Percentiles rank a stretch among this genome's conserved stretches.
Conservation (phyloP, 106 monocot species). For the Phalaenopsis aphrodite region DNA sequence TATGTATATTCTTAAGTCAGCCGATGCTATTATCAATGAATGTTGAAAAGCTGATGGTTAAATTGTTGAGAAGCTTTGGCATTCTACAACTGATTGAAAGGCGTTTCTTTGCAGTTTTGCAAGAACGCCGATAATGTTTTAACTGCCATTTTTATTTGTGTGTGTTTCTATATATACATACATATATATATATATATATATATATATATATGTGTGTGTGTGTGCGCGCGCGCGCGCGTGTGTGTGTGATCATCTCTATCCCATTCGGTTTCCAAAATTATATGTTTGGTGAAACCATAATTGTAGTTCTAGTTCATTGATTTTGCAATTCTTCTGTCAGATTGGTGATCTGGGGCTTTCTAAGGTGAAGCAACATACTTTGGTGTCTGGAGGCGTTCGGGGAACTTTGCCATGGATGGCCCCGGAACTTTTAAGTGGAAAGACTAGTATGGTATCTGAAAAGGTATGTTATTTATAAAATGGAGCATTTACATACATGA, state of each 20-base stretch:
- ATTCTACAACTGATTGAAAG: too few relatives aligned
- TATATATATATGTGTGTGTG: too few relatives aligned
- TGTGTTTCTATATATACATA: too few relatives aligned
- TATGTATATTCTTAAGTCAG: too few relatives aligned
- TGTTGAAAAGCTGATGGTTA: too few relatives aligned
- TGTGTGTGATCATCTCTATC: neutral
- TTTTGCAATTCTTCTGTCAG: conserved; percentile 23
- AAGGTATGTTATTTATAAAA: conserved; percentile 38
- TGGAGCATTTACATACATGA: neutral
- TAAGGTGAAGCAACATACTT: conserved; percentile 85
- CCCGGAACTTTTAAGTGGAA: conserved; percentile 85
- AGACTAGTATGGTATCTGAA: conserved; percentile 81
- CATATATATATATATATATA: too few relatives aligned
- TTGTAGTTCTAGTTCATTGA: neutral
- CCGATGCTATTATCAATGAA: too few relatives aligned
- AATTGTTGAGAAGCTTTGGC: too few relatives aligned
- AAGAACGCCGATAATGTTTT: too few relatives aligned
- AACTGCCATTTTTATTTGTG: too few relatives aligned
- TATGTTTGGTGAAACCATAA: neutral
- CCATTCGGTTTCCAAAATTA: neutral
- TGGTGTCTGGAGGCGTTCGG: conserved; percentile 94
- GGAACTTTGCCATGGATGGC: conserved; percentile 99
- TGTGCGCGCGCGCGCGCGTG: too few relatives aligned
- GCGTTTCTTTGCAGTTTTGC: too few relatives aligned
- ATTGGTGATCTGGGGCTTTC: conserved; percentile 96